phyloP scores from a whole-genome alignment of 768 basidiomycete genomes.

The Paxillus involutus region DNA sequence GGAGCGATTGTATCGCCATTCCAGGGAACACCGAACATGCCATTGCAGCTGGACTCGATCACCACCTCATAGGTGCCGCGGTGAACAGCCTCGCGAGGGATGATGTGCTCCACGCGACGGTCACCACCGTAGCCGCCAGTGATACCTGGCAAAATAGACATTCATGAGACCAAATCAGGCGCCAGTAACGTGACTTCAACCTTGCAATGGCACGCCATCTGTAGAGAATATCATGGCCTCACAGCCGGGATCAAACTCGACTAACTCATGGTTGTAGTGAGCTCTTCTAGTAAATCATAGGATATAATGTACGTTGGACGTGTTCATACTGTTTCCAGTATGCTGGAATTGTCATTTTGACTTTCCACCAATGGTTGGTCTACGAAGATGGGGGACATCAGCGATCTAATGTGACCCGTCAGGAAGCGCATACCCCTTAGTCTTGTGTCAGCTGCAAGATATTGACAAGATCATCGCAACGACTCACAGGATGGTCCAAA shows the following conservation, averaged over 20 bases:
- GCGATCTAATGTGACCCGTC: not conserved
- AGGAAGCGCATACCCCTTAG: slow-evolving; percentile 47
- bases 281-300: too few species aligned
- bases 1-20: slow-evolving; percentile 80
- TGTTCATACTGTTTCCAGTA: slow-evolving; percentile 84
- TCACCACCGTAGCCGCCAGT: slow-evolving; percentile 88
- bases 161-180: not conserved
- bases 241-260: too few species aligned
- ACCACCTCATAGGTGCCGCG: slow-evolving; percentile 65
- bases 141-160: slow-evolving; percentile 54
- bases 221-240: slow-evolving; percentile 86
- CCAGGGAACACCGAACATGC: slow-evolving; percentile 92
- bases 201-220: too few species aligned
- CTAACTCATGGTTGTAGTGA: too few species aligned
- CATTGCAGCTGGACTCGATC: slow-evolving; percentile 86
- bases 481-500: too few species aligned
- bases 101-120: slow-evolving; percentile 92
- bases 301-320: slow-evolving; percentile 64
- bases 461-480: too few species aligned
- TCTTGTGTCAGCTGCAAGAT: too few species aligned
- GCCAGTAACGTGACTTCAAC: not conserved
- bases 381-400: slow-evolving; percentile 28
- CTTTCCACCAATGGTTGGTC: slow-evolving; percentile 98
- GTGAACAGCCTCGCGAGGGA: slow-evolving; percentile 65
- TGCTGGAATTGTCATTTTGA: slow-evolving; percentile 74